Conservation (phyloP, 805 yeast species). For the Blastobotrys americana region DNA sequence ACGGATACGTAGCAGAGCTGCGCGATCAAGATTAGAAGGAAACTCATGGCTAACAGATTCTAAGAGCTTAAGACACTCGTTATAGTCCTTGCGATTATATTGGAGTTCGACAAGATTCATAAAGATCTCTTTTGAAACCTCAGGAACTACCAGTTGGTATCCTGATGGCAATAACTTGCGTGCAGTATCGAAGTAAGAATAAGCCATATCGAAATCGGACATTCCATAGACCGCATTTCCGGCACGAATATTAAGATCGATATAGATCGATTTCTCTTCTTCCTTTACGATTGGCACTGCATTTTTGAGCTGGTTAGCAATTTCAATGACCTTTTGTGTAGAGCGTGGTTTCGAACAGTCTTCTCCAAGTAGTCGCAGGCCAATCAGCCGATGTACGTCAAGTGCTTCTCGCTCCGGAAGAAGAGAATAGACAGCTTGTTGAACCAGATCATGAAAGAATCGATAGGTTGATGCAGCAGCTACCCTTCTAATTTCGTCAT, state of each 20-base stretch:
- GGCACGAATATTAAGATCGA: slow-evolving; percentile 37
- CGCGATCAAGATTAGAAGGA: slow-evolving; percentile 30
- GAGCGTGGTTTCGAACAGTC: slow-evolving; percentile 22
- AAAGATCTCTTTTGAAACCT: slow-evolving; percentile 19
- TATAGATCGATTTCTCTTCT: slow-evolving; percentile 35
- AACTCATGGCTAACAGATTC: slow-evolving; percentile 29
- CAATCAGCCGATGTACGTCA: slow-evolving; percentile 36
- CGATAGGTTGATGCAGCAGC: slow-evolving; percentile 33
- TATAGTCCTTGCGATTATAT: slow-evolving; percentile 27
- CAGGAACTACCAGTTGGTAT: slow-evolving; percentile 5
- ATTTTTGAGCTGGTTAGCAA: slow-evolving; percentile 36
- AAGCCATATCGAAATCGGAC: slow-evolving; percentile 37
- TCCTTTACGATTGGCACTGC: slow-evolving; percentile 31
- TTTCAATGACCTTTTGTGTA: slow-evolving; percentile 27
- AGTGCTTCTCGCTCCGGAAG: slow-evolving; percentile 26
- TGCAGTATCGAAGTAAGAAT: slow-evolving; percentile 36
- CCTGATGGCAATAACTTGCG: slow-evolving; percentile 20
- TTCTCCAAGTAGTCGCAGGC: slow-evolving; percentile 33
- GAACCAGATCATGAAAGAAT: slow-evolving; percentile 39
- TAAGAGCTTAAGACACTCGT: slow-evolving; percentile 34
- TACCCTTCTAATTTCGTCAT: slow-evolving; percentile 30
- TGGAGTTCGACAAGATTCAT: slow-evolving; percentile 21
- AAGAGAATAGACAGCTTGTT: slow-evolving; percentile 30
- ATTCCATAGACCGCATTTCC: slow-evolving; percentile 40
- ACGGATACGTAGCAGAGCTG: slow-evolving; percentile 29